A percentile compares a stretch with the other conserved stretches of the same genome.
These are phyloP conservation scores for Usnea hakonensis DNA, from an alignment of 495 filamentous ascomycete genomes.

Conservation along the genomic window DNA sequence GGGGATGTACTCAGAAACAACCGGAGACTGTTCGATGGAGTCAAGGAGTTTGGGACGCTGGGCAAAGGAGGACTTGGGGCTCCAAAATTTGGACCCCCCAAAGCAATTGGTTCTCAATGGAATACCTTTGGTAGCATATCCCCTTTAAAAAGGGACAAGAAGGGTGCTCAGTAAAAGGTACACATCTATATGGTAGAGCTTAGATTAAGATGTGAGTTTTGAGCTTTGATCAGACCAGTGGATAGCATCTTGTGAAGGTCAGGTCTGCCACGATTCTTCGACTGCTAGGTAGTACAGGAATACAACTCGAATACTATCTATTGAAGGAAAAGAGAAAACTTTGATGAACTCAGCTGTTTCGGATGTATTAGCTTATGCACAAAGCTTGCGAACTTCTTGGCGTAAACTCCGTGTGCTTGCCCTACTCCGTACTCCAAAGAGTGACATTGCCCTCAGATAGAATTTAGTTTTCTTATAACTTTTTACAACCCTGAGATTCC, in stretches of 20 bases:
- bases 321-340: too few relatives aligned
- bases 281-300: not conserved
- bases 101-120: constrained; percentile 18
- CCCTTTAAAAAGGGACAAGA: constrained; percentile 74
- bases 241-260: not conserved
- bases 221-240: not conserved
- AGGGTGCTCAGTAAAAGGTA: constrained; percentile 22
- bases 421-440: too few relatives aligned
- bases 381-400: too few relatives aligned
- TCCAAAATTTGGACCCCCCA: constrained; percentile 13
- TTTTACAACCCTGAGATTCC: too few relatives aligned
- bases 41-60: constrained; percentile 22
- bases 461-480: too few relatives aligned
- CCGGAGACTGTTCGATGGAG: constrained; percentile 28
- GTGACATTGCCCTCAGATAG: too few relatives aligned
- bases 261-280: too few relatives aligned
- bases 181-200: not conserved
- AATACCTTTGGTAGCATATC: constrained; percentile 53
- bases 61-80: constrained; percentile 21
- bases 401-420: too few relatives aligned
- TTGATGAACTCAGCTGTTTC: too few relatives aligned
- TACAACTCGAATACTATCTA: too few relatives aligned
- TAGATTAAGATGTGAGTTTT: not conserved
- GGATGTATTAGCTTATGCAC: too few relatives aligned
- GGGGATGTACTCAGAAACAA: constrained; percentile 38